Base-by-base conservation (phyloP, 179 eudicot species). In the Actinidia arguta region DNA sequence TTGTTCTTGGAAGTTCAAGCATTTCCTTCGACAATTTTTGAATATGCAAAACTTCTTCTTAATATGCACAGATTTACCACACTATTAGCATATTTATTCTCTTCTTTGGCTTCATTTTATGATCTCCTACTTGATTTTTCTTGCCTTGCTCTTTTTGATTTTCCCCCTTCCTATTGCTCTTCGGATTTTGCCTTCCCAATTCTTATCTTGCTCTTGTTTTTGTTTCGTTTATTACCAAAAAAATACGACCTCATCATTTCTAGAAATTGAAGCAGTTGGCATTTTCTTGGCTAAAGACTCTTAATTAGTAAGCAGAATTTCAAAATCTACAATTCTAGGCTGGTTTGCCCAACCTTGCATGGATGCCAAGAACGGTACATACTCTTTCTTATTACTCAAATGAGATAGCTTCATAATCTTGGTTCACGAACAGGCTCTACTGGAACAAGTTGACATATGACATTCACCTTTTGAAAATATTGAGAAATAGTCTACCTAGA, bases 321-420 rank as follows among this genome's bases (percentile, higher is more conserved):
- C 80, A 16, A 61, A 59, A 46, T 83, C 85, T 13, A 64, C 59
- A 11, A 86, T 51, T 0, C 80, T 73, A 10, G 86, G 86, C n/a
- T 83, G 78, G 0, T 0, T 58, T 9, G 81, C 62, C 86, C 88
- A 76, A n/a, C 84, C 83, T 86, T 86, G 86, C n/a, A 83, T 42
- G 1, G 88, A 86, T 5, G 81, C 47, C 10, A 82, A 48, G 79
- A 82, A 82, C 3, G 73, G 82, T 50, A 12, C 56, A 27, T 44
- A 73, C 31, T 85, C 74, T 54, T 55, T 48, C 64, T 25, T 44
- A 80, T 47, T 0, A 74, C 79, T 7, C 69, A 67, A 47, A 81
- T 69, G 55, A 80, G 75, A 73, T 75, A 75, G 0, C 73, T 56
- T 1, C 78, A 17, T 25, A 67, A 56, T 20, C 78, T 42, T 24